Base-by-base conservation (phyloP, 202 grass and related monocot genomes). In the Setaria italica region DNA sequence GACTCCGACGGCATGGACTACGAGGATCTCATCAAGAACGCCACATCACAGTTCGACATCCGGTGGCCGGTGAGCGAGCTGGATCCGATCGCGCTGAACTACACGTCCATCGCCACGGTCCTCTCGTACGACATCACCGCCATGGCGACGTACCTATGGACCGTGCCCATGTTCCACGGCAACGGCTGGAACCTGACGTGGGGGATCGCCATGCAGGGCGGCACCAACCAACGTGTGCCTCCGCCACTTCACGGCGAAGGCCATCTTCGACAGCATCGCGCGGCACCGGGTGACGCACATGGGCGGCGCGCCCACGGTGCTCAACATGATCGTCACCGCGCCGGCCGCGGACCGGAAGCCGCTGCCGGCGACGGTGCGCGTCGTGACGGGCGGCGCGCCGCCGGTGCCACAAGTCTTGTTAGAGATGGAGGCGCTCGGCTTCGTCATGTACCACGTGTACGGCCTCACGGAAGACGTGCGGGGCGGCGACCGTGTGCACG, bases 141-240 rank as follows among this genome's bases (percentile, higher is more conserved):
- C 74, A 88, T 90, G 90, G 85, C 95, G 0, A 88, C 89, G 5
- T 92, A 91, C 80, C 87, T 97, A 3, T 97, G 95, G 95, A 93
- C 92, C 2, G 87, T 95, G 77, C 95, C 92, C 16, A 97, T 97
- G 90, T 95, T 95, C 82, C 95, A 97, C 78, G 80, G 92, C 89
- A 97, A 97, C 51, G 95, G 92, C 20, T 97, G 95, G 95, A 85
- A 80, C 72, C 87, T 97, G 11, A 6, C 85, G 13, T 95, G 95
- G 95, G 92, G 95, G 16, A 39, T 97, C 4, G 90, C 92, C 47
- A 86, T 86, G 84, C 90, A 90, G 88, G 92, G 92, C 10, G 95
- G 95, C 43, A 90, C 82, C 33, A 25, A 25, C 25, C 25, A 97
- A 97, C 69, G 20, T 97, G 7, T 97, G 90, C 86, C 82, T 95